Evolutionary conservation across 1,284 basidiomycete species (phyloP), one percentile per base, ranked within the genome.

Genomic region (Meira nashicola): DNA sequence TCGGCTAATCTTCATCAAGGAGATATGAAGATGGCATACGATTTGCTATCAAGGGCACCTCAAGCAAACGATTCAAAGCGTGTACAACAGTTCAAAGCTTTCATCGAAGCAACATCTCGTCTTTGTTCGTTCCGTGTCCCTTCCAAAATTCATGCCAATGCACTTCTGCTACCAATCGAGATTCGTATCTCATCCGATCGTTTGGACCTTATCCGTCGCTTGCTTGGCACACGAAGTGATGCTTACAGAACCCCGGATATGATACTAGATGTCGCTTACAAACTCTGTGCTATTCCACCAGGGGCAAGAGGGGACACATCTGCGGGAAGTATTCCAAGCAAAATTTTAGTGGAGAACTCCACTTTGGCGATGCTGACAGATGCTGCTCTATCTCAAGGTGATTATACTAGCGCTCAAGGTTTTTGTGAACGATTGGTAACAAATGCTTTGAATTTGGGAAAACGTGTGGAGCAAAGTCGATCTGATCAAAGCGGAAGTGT

Each of bases 311-410:
- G 21, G 33, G 21, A 50, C 15, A 25, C 47, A 28, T 44, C 21
- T 43, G 43, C 17, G 10, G 39, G 15, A 54, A 2, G 1, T n/a
- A 25, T 33, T 2, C 15, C 28, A 15, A 39, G 17, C 21, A 44
- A 51, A 41, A 28, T 19, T 7, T 8, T 60, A 40, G 47, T 67
- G 4, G 65, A 69, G 21, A 62, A 58, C 0, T 39, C 62, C 23
- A 63, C 59, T 33, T 50, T 71, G 9, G 66, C 69, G 0, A 65
- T 71, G 63, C 50, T 71, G 0, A 58, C 65, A 1, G 69, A 71
- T 12, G 53, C 65, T 2, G 63, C 65, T 1, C 57, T 55, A 1
- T 37, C 58, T 14, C 2, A 54, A 39, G 1, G 52, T 49, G 67
- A 69, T 39, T 65, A 66, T 46, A 58, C 58, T 2, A 37, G 39